Conservation (phyloP, 805 yeast genomes). For the Lachancea dasiensis region DNA sequence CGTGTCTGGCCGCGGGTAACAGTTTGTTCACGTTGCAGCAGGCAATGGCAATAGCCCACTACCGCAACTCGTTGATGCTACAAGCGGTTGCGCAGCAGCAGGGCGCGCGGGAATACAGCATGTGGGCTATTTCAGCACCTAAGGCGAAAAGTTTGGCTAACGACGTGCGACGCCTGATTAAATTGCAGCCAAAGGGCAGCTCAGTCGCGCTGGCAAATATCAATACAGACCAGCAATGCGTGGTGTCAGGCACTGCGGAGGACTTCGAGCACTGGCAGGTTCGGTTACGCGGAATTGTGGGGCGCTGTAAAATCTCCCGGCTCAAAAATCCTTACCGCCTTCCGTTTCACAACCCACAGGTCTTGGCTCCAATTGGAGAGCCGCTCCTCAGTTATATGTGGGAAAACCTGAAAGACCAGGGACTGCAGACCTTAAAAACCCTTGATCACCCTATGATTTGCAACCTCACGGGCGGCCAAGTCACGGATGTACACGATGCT, state of each 20-base stretch:
- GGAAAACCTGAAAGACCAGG: slow-evolving; percentile 26
- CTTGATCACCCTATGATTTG: slow-evolving; percentile 29
- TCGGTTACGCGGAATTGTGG: slow-evolving; percentile 16
- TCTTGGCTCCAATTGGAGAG: slow-evolving; percentile 28
- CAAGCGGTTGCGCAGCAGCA: slow-evolving; percentile 26
- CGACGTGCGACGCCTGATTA: slow-evolving; percentile 23
- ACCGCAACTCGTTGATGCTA: slow-evolving; percentile 31
- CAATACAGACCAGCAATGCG: slow-evolving; percentile 30
- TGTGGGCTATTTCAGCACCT: slow-evolving; percentile 32
- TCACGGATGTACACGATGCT: slow-evolving; percentile 25
- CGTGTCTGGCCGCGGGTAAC: slow-evolving; percentile 27
- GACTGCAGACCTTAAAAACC: slow-evolving; percentile 17
- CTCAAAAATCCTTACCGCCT: slow-evolving; percentile 29
- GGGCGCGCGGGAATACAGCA: no score
- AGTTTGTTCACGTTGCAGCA: slow-evolving; percentile 24
- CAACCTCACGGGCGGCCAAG: slow-evolving; percentile 28
- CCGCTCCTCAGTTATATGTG: slow-evolving; percentile 32
- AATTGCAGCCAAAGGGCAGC: slow-evolving; percentile 2
- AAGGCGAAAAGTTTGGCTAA: slow-evolving; percentile 22
- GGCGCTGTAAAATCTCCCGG: slow-evolving; percentile 24
- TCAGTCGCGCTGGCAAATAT: slow-evolving; percentile 27
- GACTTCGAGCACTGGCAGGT: slow-evolving; percentile 25
- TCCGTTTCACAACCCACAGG: slow-evolving; percentile 32
- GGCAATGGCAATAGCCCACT: slow-evolving; percentile 29
- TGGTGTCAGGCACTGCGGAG: slow-evolving; percentile 28